Evolutionary conservation across 768 basidiomycete genomes (phyloP), one percentile per base, ranked within the genome.

Genomic region (Suillus placidus): DNA sequence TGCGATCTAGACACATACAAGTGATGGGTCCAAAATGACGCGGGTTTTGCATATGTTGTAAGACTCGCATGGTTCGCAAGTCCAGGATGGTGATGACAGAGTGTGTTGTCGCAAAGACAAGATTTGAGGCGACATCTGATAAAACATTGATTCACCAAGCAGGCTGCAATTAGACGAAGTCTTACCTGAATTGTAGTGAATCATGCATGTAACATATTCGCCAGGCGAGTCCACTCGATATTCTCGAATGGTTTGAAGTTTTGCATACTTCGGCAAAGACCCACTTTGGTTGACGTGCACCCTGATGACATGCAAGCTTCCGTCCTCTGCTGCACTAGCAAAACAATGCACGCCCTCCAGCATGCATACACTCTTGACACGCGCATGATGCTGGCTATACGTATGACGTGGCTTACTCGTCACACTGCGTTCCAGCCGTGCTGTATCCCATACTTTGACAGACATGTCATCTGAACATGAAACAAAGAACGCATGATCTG

Each of bases 381-480:
- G 83, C 0, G 91, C 89, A 70, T 93, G 88, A 70, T 91, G 87
- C 58, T 89, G 85, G n/a, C 81, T 80, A 73, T 91, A 90, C 2
- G 88, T 89, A 72, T 90, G 84, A 68, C 90, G 75, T 63, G 87
- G 88, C 80, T 93, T 93, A 74, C 91, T 91, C 26, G 95, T 94
- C 20, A 97, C 93, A 76, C 95, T 98, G 64, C 96, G 85, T 73
- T 98, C 97, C 54, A 99, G 82, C n/a, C 95, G 83, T 9, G 93
- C 92, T 1, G 95, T 91, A 69, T 94, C 92, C 95, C 95, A 97
- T 49, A 93, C 84, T 75, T 95, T 96, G 72, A 96, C 88, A 0
- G 93, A 95, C 80, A 93, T 93, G 77, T 99, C 97, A 67, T 99
- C 89, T 0, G 95, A 97, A 43, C 92, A 88, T 0, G 97, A 94